phyloP scores from a whole-genome alignment of 202 grass and related monocot species.

The Brachypodium distachyon region DNA sequence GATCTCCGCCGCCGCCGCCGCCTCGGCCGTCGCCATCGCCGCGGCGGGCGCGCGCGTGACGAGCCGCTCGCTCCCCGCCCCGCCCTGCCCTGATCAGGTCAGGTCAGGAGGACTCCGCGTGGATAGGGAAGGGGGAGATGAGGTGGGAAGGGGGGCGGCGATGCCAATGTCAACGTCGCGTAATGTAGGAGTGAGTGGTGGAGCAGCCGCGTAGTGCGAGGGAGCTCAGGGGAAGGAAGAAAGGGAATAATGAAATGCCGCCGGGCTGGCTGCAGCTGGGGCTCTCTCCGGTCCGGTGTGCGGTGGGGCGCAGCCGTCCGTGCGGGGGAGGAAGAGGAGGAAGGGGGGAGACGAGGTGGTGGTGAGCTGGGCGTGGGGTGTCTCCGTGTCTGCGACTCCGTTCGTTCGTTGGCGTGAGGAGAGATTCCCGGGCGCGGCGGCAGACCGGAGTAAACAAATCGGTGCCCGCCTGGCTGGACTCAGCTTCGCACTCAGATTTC shows the following conservation, averaged over 20 bases:
- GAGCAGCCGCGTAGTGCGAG: slow-evolving; percentile 20
- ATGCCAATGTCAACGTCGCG: slow-evolving; percentile 48
- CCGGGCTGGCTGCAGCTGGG: slow-evolving; percentile 13
- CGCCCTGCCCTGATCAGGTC: background rate
- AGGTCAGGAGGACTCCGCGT: slow-evolving; percentile 8
- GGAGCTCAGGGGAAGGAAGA: slow-evolving; percentile 21
- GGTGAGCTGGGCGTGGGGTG: slow-evolving; percentile 33
- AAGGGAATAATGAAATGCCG: slow-evolving; percentile 21
- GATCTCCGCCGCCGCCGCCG: slow-evolving; percentile 28
- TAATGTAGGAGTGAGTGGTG: background rate
- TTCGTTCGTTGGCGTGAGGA: slow-evolving; percentile 40
- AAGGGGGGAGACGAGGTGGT: slow-evolving; percentile 15
- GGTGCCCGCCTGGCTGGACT: slow-evolving; percentile 15
- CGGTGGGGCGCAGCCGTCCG: background rate
- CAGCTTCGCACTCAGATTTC: background rate
- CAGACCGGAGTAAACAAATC: slow-evolving; percentile 13
- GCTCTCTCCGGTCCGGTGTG: slow-evolving; percentile 1
- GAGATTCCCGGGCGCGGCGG: slow-evolving; percentile 38
- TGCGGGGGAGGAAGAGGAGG: background rate
- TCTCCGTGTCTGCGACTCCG: slow-evolving; percentile 8
- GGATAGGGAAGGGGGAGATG: background rate
- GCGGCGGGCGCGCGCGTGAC: background rate
- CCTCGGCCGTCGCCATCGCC: slow-evolving; percentile 30
- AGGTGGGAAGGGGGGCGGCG: slow-evolving; percentile 8
- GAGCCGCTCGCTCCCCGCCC: too few species aligned